Percentiles rank a stretch among this genome's conserved stretches.
Conservation (phyloP, 352 stramenopile species). For the Phytopythium montanum region DNA sequence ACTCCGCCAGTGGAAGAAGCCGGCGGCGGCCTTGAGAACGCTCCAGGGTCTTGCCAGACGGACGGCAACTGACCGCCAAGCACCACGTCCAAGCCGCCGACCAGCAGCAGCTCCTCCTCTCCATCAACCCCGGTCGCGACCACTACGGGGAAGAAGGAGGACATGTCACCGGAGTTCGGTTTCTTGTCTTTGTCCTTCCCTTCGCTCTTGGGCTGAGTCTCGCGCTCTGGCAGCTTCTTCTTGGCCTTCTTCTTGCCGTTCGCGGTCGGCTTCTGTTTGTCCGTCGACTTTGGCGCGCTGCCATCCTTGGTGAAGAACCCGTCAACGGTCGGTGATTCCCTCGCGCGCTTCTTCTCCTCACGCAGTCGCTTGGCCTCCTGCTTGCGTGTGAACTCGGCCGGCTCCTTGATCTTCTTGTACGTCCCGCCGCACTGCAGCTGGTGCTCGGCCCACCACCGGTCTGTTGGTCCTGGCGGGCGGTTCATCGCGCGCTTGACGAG, state of each 20-base stretch:
- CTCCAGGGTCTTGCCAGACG: background rate
- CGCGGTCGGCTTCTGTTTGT: constrained; percentile 12
- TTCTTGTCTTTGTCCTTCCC: background rate
- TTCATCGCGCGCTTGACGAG: constrained; percentile 89
- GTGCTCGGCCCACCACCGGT: constrained; percentile 75
- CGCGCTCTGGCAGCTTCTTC: background rate
- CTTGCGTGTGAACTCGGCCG: constrained; percentile 46
- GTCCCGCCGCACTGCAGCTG: constrained; percentile 58
- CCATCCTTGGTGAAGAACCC: constrained; percentile 21
- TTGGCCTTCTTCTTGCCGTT: constrained; percentile 6
- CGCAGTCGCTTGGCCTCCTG: constrained; percentile 55
- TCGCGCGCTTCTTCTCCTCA: constrained; percentile 20
- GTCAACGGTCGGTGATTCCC: constrained; percentile 20
- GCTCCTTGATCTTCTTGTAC: constrained; percentile 75
- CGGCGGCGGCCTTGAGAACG: background rate
- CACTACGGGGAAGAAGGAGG: constrained; percentile 19
- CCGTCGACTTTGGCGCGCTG: constrained; percentile 4
- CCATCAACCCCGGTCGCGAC: constrained; percentile 24
- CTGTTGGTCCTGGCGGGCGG: constrained; percentile 59
- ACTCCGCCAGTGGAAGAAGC: constrained; percentile 3
- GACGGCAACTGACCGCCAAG: constrained; percentile 12
- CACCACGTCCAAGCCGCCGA: constrained; percentile 43
- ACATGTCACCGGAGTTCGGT: background rate
- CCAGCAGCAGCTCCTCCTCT: constrained; percentile 41
- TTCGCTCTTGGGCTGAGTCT: background rate